Conservation (phyloP, 176 grass and related monocot genomes). For the Chloris gayana region DNA sequence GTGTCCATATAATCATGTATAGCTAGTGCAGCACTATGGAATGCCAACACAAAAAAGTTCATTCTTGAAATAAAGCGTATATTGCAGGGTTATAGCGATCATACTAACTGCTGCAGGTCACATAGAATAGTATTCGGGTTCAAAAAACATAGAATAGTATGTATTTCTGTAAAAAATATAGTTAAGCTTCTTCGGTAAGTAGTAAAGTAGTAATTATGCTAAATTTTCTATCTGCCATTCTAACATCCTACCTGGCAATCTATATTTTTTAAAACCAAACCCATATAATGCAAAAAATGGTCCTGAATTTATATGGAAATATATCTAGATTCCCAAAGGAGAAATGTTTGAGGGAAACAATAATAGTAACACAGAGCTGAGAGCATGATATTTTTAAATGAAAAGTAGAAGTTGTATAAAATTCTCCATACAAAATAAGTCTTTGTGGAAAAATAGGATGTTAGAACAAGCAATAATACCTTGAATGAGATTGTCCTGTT, state of each 20-base stretch:
- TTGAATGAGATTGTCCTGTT: conserved; percentile 99
- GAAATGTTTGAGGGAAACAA: conserved; percentile 22
- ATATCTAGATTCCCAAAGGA: conserved; percentile 15
- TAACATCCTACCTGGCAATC: background rate
- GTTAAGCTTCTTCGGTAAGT: background rate
- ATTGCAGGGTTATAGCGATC: background rate
- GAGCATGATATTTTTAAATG: background rate
- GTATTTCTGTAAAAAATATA: conserved; percentile 13
- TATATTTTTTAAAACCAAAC: too few species aligned
- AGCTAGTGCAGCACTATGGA: conserved; percentile 3
- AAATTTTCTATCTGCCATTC: background rate
- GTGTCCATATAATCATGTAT: background rate
- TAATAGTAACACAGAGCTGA: conserved; percentile 16
- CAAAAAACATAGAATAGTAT: conserved; percentile 30
- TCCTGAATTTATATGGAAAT: background rate
- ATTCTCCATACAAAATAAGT: conserved; percentile 1
- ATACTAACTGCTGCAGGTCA: background rate
- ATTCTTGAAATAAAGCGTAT: conserved; percentile 13
- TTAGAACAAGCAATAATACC: conserved; percentile 64
- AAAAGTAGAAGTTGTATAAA: conserved; percentile 6
- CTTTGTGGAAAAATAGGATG: conserved; percentile 14
- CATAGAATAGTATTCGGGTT: too few species aligned
- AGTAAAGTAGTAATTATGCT: background rate
- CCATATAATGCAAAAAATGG: too few species aligned
- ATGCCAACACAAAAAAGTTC: conserved; percentile 7